phyloP scores from a whole-genome alignment of 164 flowering plant genomes.

The Dillenia suffruticosa region DNA sequence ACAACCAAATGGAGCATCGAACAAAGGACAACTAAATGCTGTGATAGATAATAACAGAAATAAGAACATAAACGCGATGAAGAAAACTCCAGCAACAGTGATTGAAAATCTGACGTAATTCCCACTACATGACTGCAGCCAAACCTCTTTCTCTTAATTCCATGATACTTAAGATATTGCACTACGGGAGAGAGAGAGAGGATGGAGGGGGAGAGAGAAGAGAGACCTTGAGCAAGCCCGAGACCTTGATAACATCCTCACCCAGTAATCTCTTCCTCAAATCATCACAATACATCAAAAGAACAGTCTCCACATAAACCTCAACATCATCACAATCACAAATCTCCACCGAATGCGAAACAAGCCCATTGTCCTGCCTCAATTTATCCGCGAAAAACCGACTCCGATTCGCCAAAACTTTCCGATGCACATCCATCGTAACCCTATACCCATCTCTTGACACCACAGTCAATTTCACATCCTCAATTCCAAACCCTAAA shows the following conservation, averaged over 20 bases:
- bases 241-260: slow-evolving; percentile 54
- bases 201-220: slow-evolving; percentile 3
- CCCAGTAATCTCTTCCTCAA: slow-evolving; percentile 64
- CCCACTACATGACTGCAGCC: too few relatives aligned
- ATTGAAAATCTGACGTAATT: too few relatives aligned
- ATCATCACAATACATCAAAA: slow-evolving; percentile 79
- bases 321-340: slow-evolving; percentile 88
- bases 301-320: slow-evolving; percentile 76
- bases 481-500: slow-evolving; percentile 36
- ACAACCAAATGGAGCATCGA: too few relatives aligned
- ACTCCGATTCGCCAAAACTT: slow-evolving; percentile 55
- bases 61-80: too few relatives aligned
- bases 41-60: too few relatives aligned
- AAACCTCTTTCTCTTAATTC: too few relatives aligned
- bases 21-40: too few relatives aligned
- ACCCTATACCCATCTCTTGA: slow-evolving; percentile 55
- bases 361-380: slow-evolving; percentile 21
- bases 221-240: slow-evolving; percentile 74
- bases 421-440: slow-evolving; percentile 65
- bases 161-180: not conserved
- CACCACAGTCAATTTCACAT: slow-evolving; percentile 68
- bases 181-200: not conserved
- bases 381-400: slow-evolving; percentile 76
- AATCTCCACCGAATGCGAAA: slow-evolving; percentile 69
- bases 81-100: too few relatives aligned